Conservation (phyloP, 306 rosid genomes). For the Erythrophleum fordii region DNA sequence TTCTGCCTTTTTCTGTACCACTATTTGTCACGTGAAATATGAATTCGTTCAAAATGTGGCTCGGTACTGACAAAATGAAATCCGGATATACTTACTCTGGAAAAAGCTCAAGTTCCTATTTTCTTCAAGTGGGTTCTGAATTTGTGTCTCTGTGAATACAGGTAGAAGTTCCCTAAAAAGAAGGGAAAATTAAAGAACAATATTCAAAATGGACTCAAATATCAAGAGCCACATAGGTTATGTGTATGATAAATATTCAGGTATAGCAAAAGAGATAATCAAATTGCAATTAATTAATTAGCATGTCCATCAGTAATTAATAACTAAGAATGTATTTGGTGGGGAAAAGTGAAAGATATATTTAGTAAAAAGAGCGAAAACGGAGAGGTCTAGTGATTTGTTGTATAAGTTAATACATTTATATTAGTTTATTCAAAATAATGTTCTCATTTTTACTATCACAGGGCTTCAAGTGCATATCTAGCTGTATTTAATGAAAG, state of each 20-base stretch:
- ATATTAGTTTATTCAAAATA: too few relatives aligned
- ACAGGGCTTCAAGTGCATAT: neutral
- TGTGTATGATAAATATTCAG: neutral
- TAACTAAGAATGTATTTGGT: neutral
- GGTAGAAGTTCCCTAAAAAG: constrained; percentile 1
- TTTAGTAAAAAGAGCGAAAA: neutral
- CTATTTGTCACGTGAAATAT: neutral
- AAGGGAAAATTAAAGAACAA: neutral
- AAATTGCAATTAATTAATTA: neutral
- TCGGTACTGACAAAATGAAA: constrained; percentile 12
- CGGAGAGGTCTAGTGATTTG: neutral
- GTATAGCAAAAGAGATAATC: neutral
- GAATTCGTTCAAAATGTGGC: constrained; percentile 2
- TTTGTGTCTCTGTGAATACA: constrained; percentile 5
- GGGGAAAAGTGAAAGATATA: neutral
- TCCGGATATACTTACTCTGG: neutral
- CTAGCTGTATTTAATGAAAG: neutral
- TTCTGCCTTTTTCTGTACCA: constrained; percentile 26
- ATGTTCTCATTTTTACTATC: neutral
- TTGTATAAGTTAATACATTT: neutral
- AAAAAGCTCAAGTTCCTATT: constrained; percentile 14
- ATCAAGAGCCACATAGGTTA: neutral
- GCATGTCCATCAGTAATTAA: neutral
- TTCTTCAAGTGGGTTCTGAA: constrained; percentile 18
- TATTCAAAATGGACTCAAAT: neutral